Percentiles rank a stretch among this genome's conserved stretches.
phyloP scores from a whole-genome alignment of 225 moss, liverwort and hornwort genomes.

The Pseudisothecium myosuroides region DNA sequence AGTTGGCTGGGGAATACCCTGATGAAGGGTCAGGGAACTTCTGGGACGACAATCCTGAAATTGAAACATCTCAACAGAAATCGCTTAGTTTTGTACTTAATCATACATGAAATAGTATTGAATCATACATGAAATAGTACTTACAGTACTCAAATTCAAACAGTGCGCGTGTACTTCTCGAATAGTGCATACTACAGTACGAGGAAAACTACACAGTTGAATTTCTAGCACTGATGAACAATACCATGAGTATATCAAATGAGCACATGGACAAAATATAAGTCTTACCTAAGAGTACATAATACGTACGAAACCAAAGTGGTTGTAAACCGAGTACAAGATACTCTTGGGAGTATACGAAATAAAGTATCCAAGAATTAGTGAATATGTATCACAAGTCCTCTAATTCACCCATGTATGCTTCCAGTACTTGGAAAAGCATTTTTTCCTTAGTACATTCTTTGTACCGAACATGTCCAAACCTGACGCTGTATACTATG shows the following conservation, averaged over 20 bases:
- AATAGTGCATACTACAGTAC: background rate
- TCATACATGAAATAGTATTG: no score
- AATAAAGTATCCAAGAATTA: background rate
- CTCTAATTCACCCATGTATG: background rate
- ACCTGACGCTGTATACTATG: no score
- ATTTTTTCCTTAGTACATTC: background rate
- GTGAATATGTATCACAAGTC: background rate
- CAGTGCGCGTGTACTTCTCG: no score
- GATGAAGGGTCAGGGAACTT: no score
- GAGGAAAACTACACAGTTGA: background rate
- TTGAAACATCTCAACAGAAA: background rate
- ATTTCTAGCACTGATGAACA: background rate
- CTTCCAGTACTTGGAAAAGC: background rate
- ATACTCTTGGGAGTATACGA: background rate
- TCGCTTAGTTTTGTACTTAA: background rate
- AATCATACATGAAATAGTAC: no score
- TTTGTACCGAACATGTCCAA: no score
- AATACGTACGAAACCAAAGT: background rate
- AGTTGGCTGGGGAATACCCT: background rate
- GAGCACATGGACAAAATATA: accelerated
- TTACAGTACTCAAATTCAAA: background rate
- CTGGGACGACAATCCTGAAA: background rate
- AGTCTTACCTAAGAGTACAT: background rate
- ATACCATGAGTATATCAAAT: background rate
- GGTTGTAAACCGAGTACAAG: background rate